Evolutionary conservation across 345 rosid genomes (phyloP).

Genomic region (Ailanthus altissimus): DNA sequence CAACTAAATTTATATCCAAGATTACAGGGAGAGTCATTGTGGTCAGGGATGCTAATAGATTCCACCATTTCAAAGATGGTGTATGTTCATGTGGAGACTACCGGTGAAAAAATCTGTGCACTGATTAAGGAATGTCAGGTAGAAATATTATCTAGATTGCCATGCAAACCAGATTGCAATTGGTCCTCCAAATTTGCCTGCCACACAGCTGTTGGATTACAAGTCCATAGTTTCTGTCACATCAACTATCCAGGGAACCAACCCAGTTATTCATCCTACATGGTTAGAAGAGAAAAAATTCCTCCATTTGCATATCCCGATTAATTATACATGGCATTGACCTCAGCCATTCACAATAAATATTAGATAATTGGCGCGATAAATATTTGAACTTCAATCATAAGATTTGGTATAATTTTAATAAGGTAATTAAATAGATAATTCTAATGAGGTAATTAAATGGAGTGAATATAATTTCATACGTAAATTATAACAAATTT

Average conservation of each 20-base stretch:
- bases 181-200: not conserved
- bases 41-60: conserved; percentile 79
- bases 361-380: no score
- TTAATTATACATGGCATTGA: not conserved
- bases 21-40: conserved; percentile 65
- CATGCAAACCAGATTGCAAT: not conserved
- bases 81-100: conserved; percentile 81
- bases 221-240: not conserved
- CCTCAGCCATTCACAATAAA: no score
- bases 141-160: not conserved
- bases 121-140: not conserved
- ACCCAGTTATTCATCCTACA: not conserved
- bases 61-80: conserved; percentile 81
- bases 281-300: not conserved
- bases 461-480: no score
- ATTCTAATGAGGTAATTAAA: no score
- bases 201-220: not conserved
- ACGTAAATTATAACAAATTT: no score
- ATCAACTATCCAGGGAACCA: not conserved
- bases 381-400: no score
- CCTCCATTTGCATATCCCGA: not conserved
- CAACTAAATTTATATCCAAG: conserved; percentile 73
- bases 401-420: no score
- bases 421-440: no score
- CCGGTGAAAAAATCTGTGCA: conserved; percentile 42